Evolutionary conservation across 1,139 yeast species (phyloP).

Genomic region (Pneumocystis wakefieldiae): DNA sequence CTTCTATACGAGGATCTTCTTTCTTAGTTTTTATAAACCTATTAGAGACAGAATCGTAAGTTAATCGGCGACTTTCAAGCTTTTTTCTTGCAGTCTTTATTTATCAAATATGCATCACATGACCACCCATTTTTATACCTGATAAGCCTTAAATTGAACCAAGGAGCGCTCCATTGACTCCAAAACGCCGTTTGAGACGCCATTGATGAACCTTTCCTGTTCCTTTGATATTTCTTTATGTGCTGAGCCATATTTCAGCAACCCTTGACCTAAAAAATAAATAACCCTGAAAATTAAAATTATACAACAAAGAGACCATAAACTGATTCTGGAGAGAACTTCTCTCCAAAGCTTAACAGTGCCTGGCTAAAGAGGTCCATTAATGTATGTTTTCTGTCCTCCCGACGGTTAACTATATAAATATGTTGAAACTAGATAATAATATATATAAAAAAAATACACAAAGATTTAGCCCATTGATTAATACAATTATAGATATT

Average conservation of each 20-base stretch:
- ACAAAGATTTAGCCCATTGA: background rate
- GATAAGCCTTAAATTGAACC: slow-evolving; percentile 11
- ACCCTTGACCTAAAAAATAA: slow-evolving; percentile 10
- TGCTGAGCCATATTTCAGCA: slow-evolving; percentile 14
- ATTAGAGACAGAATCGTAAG: slow-evolving; percentile 17
- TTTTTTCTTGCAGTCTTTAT: slow-evolving; percentile 14
- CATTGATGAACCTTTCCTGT: slow-evolving; percentile 15
- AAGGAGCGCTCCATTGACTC: slow-evolving; percentile 7
- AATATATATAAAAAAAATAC: background rate
- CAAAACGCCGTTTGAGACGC: slow-evolving; percentile 9
- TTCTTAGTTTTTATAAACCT: slow-evolving; percentile 16
- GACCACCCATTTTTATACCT: background rate
- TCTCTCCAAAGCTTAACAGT: slow-evolving; percentile 14
- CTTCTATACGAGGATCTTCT: slow-evolving; percentile 18
- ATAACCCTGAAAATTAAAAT: background rate
- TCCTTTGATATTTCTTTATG: slow-evolving; percentile 16
- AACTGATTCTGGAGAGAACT: slow-evolving; percentile 15
- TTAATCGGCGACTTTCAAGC: slow-evolving; percentile 17
- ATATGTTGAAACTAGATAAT: too few species aligned
- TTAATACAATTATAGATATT: background rate
- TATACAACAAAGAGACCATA: slow-evolving; percentile 8
- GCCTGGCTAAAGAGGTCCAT: slow-evolving; percentile 15
- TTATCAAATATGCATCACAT: background rate
- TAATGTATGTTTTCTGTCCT: slow-evolving; percentile 14
- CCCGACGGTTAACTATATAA: slow-evolving; percentile 1